Evolutionary conservation across 345 rosid species (phyloP), one percentile per base, ranked within the genome.

Genomic region (Citrus cavaleriei): DNA sequence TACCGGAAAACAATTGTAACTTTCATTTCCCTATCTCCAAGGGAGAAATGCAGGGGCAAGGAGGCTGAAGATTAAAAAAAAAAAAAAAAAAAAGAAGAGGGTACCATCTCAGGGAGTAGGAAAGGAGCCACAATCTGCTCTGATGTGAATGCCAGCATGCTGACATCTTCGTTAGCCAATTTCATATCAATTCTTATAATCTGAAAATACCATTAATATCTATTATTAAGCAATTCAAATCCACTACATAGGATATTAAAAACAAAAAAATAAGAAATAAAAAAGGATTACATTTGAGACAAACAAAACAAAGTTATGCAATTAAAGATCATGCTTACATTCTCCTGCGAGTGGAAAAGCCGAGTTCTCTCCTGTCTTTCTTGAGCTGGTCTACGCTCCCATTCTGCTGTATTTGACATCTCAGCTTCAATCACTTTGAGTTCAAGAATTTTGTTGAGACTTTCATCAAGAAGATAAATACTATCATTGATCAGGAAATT

Each of bases 51-150:
- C 70, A 71, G 3, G 59, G 37, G 66, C 69, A 57, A 19, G 16
- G 21, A 68, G 37, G 75, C 30, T 67, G 19, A 79, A 25, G 9
- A 10, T 42, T 42, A 8, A 7, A 38, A 2, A 10, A 9, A 0
- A 0, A 2, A 40, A 10, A 40, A 10, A 2, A 16, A 42, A 61
- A 28, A 42, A 35, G n/a, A 40, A 51, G 7, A 35, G 37, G 37
- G 74, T 87, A 97, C 99, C 99, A 97, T 97, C 92, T 97, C 99
- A 82, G 98, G 98, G 70, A 97, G 99, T 57, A 97, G 89, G 86
- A 97, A 97, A 77, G 99, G 99, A 60, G 88, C 92, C 32, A 94
- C 90, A 72, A 97, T 97, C 87, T 97, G 97, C 84, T 94, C 98
- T 4, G 99, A 92, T 62, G 98, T 94, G 87, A 93, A 94, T 71